phyloP scores from a whole-genome alignment of 352 stramenopile genomes.

The Plasmopara halstedii region DNA sequence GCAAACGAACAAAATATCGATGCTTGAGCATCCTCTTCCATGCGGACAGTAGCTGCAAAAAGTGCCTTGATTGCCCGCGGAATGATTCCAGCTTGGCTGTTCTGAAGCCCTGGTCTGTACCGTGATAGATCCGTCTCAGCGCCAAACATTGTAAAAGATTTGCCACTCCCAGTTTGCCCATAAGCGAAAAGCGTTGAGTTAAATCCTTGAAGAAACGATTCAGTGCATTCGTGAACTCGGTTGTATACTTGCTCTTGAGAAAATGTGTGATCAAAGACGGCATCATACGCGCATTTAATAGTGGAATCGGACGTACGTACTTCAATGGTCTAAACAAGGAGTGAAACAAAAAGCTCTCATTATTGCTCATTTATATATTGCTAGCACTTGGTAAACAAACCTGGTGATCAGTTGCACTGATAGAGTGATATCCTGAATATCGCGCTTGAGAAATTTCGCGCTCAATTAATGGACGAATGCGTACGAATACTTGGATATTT shows the following conservation, averaged over 20 bases:
- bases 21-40: slow-evolving; percentile 34
- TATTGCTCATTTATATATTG: background rate
- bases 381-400: slow-evolving; percentile 10
- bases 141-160: slow-evolving; percentile 86
- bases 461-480: slow-evolving; percentile 72
- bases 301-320: slow-evolving; percentile 57
- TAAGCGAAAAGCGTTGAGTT: slow-evolving; percentile 84
- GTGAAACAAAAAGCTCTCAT: background rate
- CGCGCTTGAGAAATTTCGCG: slow-evolving; percentile 37
- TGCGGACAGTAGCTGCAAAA: slow-evolving; percentile 60
- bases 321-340: slow-evolving; percentile 60
- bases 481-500: slow-evolving; percentile 81
- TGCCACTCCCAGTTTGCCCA: slow-evolving; percentile 76
- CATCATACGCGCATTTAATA: slow-evolving; percentile 76
- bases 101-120: slow-evolving; percentile 64
- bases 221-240: slow-evolving; percentile 62
- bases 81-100: slow-evolving; percentile 83
- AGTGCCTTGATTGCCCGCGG: slow-evolving; percentile 85
- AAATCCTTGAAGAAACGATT: slow-evolving; percentile 74
- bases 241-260: slow-evolving; percentile 79
- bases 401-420: slow-evolving; percentile 37
- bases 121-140: slow-evolving; percentile 61
- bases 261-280: slow-evolving; percentile 67
- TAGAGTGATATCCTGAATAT: slow-evolving; percentile 25
- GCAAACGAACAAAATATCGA: slow-evolving; percentile 79